A percentile compares a stretch with the other conserved stretches of the same genome.
Conservation (phyloP, 805 yeast genomes). For the Pichia manshurica region DNA sequence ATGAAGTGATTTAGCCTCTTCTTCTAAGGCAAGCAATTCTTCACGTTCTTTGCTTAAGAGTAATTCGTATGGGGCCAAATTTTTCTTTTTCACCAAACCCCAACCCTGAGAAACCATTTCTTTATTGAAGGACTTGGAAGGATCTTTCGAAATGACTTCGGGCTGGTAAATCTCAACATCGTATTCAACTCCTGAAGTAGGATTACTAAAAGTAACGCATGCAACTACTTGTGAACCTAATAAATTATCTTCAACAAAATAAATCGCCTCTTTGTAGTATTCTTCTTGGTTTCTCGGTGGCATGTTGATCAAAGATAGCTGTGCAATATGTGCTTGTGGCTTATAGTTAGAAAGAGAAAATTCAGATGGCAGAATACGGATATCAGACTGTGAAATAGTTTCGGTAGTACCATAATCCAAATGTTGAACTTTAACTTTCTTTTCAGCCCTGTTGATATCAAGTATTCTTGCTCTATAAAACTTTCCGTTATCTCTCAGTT, state of each 20-base stretch:
- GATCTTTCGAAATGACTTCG: conserved; percentile 45
- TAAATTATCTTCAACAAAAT: conserved; percentile 46
- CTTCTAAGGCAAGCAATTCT: conserved; percentile 39
- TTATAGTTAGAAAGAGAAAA: conserved; percentile 37
- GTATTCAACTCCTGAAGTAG: conserved; percentile 39
- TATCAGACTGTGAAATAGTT: conserved; percentile 36
- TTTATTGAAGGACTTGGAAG: conserved; percentile 54
- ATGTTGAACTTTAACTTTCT: conserved; percentile 46
- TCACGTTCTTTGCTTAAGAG: conserved; percentile 33
- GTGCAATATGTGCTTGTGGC: conserved; percentile 51
- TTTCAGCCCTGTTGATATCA: conserved; percentile 38
- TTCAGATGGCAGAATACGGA: conserved; percentile 50
- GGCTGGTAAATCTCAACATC: conserved; percentile 53
- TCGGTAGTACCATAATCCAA: conserved; percentile 58
- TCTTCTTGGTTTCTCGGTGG: conserved; percentile 56
- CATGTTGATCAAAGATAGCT: conserved; percentile 45
- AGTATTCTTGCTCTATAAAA: conserved; percentile 54
- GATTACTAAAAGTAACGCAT: conserved; percentile 39
- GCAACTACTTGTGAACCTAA: conserved; percentile 51
- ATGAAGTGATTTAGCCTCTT: conserved; percentile 43
- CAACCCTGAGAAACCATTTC: conserved; percentile 54
- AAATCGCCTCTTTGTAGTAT: conserved; percentile 49
- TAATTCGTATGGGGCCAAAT: conserved; percentile 32
- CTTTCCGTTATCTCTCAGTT: conserved; percentile 45
- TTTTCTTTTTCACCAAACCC: conserved; percentile 45